Evolutionary conservation across 768 basidiomycete genomes (phyloP), one percentile per base, ranked within the genome.

Genomic region (Boletus rubroflammeus): DNA sequence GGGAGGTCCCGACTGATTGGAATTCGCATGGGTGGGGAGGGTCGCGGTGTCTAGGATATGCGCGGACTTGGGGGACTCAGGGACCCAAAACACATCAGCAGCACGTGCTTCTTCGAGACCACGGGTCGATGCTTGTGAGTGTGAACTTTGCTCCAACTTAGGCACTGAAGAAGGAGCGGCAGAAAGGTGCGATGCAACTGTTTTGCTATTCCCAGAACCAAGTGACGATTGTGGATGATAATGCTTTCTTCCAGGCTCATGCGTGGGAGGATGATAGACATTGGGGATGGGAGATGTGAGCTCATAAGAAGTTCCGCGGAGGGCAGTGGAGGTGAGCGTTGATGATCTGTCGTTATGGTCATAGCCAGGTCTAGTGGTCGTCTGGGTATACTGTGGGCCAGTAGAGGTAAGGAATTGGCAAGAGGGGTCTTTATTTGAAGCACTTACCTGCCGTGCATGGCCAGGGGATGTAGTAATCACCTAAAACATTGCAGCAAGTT

Each of bases 401-500:
- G 34, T 2, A 40, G 29, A 23, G 51, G 45, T 41, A 36, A 41
- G 17, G 10, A 45, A 41, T 31, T 32, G 36, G 39, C 23, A 43
- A 36, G 26, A 43, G 29, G 39, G 5, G 11, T n/a, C 28, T 45
- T 51, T 25, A 7, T 32, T 43, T 17, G 49, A 21, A 35, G 32
- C 2, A 72, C 83, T 52, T 68, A 89, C 88, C 60, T 89, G 77
- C 71, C 67, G 71, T 6, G 89, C 89, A 61, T 78, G 76, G 15
- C 90, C 90, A 36, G 90, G 88, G 0, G 85, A 69, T 6, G 85
- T 90, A 6, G 81, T 55, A 8, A 88, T 70, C 38, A 85, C 78
- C 88, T 90, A 60, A 3, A 44, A n/a, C 23, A 40, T 42, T 7
- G 19, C 21, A 32, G 50, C 43, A 29, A n/a, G 47, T 47, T 26